Base-by-base conservation (phyloP, 2,329 filamentous ascomycete genomes). In the Cadophora malorum region DNA sequence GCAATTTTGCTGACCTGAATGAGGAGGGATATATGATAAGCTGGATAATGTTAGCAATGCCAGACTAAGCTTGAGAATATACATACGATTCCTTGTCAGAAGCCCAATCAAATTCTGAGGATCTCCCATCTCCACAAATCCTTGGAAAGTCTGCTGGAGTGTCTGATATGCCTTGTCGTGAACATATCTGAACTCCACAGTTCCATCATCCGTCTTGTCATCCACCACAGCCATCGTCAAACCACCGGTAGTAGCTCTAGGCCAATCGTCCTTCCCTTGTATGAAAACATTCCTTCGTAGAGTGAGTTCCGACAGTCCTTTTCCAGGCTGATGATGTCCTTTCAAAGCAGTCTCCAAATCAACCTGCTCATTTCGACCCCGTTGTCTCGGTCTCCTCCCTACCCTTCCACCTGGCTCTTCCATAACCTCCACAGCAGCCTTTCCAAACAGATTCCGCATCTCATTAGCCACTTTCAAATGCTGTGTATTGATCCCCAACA, bases 21-120 rank as follows among this genome's bases (percentile, higher is more conserved):
- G n/a, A 98, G 86, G 1, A 93, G 94, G 1, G 93, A 96, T 72
- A 98, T 91, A 77, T 98, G 94, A 78, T 97, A 98, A 3, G 95
- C 85, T 87, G 68, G 63, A 10, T 33, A 25, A 23, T 31, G 61
- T 79, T 70, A 79, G 45, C 28, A 38, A 35, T 31, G 21, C 7
- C 45, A 25, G 21, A 12, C 33, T 25, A 61, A 16, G 23, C 19
- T 62, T 49, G 19, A 10, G 21, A 49, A 31, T 63, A 53, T 9
- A 79, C 80, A 76, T 75, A 83, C 78, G 92, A 74, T 93, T 89
- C 73, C 84, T 83, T 70, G 88, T 86, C 2, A 98, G 83, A 63
- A 96, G 86, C 45, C 89, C 82, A 52, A 98, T 89, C 81, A 99
- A 87, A 65, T 90, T 85, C 79, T 96, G 90, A 4, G 93, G 93